Evolutionary conservation across 176 grass and related monocot species (phyloP).

Genomic region (maize (Zea mays)): Zm-B73-REFERENCE-NAM-5.0 NC_050104.1:70445501-70446000

Average conservation of each 20-base stretch:
- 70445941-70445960: conserved; percentile 1
- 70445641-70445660: not conserved
- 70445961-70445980: conserved; percentile 25
- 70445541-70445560: conserved; percentile 8
- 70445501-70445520: conserved; percentile 59
- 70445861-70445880: not conserved
- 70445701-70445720: conserved; percentile 39
- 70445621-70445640: not conserved
- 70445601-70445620: not conserved
- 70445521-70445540: conserved; percentile 22
- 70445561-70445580: conserved; percentile 6
- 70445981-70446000: conserved; percentile 8
- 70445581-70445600: not conserved
- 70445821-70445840: not conserved
- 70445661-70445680: not conserved
- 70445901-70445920: conserved; percentile 3
- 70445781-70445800: not conserved
- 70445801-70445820: not conserved
- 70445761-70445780: not conserved
- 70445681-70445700: not conserved
- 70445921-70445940: conserved; percentile 38
- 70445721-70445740: conserved; percentile 24
- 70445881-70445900: not conserved
- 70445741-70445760: not conserved
- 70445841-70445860: not conserved